Base-by-base conservation (phyloP, 1,284 basidiomycete genomes). In the Meira miltonrushii region DNA sequence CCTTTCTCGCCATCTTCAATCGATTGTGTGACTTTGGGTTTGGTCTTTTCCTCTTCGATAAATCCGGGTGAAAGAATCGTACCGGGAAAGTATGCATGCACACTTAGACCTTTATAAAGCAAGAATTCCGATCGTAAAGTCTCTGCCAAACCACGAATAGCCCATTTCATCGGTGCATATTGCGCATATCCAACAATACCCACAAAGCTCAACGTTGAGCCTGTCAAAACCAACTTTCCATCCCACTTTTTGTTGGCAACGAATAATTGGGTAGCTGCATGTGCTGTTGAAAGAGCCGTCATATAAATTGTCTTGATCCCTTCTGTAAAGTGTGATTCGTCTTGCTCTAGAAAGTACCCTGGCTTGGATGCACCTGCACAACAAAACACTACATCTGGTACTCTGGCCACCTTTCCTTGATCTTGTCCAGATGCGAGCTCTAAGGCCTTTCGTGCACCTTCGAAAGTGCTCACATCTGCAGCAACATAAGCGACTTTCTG, bases 111-210 rank as follows among this genome's bases (percentile, higher is more conserved):
- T 55, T 83, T 84, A 74, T 92, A 90, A 0, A 95, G 81, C 60
- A 86, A 80, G 55, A 93, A 81, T 75, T 97, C 93, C 48, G 85
- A 87, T 13, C 89, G 86, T 17, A 97, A 82, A 0, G 87, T 83
- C 68, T 97, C 93, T 10, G 90, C 90, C 1, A 96, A 84, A 21
- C 91, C 92, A 80, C 92, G 82, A 13, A 96, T 79, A 10, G 94
- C 94, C 69, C 88, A 87, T 78, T 96, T 97, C 51, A 86, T 88
- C 0, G 93, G 91, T 1, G 89, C 82, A 77, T 98, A 97, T 1
- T 87, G 84, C 2, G 88, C 82, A 71, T 89, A 97, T 0, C 94
- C 93, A 15, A 89, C 81, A 53, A 96, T 83, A 1, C 86, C 84
- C 81, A 92, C 88, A 67, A 88, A 86, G 0, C 87, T 88, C 13